Conservation (phyloP, 257 asterid genomes). For the Fraxinus americana region DNA sequence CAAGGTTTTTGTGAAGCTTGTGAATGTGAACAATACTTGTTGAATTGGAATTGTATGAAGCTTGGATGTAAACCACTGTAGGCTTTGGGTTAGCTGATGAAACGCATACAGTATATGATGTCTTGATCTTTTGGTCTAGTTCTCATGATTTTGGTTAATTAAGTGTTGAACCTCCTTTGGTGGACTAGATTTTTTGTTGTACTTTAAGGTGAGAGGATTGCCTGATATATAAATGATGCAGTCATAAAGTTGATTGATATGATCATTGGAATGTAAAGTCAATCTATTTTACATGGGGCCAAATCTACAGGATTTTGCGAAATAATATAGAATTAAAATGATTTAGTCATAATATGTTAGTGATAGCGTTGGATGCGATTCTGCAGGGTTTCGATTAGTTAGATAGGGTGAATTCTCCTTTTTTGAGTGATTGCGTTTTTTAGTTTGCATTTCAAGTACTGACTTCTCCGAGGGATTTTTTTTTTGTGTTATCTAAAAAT, state of each 20-base stretch:
- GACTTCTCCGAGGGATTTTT: background rate
- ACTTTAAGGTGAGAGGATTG: background rate
- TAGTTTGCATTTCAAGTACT: background rate
- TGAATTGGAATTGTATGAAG: constrained; percentile 7
- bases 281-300: background rate
- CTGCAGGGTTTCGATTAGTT: background rate
- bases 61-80: background rate
- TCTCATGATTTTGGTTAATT: background rate
- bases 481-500: background rate
- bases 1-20: background rate
- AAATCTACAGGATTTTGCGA: background rate
- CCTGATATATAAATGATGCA: background rate
- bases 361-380: background rate
- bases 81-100: background rate
- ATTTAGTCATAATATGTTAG: background rate
- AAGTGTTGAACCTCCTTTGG: background rate
- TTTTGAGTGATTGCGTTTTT: background rate
- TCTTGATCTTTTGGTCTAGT: background rate
- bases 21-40: background rate
- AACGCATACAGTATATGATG: background rate
- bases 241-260: background rate
- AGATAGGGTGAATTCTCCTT: background rate
- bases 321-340: background rate
- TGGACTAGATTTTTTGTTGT: background rate
- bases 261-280: constrained; percentile 1